Evolutionary conservation across 192 early-diverging fungal species (phyloP).

Genomic region (Linnemannia exigua): DNA sequence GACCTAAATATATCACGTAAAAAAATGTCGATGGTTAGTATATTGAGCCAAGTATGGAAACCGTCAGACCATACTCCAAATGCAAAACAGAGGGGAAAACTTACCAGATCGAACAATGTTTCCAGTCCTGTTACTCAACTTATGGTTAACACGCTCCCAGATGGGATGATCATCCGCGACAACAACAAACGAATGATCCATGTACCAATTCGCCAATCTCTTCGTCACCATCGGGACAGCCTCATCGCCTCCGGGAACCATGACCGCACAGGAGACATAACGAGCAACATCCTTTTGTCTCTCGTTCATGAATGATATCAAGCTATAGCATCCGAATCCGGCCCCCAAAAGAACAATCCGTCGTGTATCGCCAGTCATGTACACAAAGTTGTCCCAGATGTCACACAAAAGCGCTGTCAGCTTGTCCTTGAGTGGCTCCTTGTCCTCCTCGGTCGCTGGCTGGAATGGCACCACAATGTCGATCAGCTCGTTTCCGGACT

Average conservation of each 20-base stretch:
- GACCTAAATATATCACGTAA: conserved; percentile 1
- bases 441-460: conserved; percentile 50
- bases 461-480: conserved; percentile 39
- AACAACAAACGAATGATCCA: conserved; percentile 44
- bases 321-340: conserved; percentile 52
- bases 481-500: conserved; percentile 35
- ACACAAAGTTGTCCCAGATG: conserved; percentile 57
- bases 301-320: conserved; percentile 56
- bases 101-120: conserved; percentile 47
- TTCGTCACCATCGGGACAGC: conserved; percentile 51
- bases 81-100: background rate
- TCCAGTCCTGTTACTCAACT: conserved; percentile 23
- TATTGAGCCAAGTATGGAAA: too few relatives aligned
- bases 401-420: conserved; percentile 40
- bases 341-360: conserved; percentile 51
- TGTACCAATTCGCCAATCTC: conserved; percentile 37
- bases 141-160: conserved; percentile 35
- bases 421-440: conserved; percentile 38
- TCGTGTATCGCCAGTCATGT: conserved; percentile 16
- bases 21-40: too few relatives aligned
- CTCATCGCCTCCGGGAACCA: conserved; percentile 52
- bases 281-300: conserved; percentile 49
- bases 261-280: conserved; percentile 50
- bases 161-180: conserved; percentile 49
- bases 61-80: background rate